A percentile compares a stretch with the other conserved stretches of the same genome.
These are phyloP conservation scores for Amphicarpaea edgeworthii DNA, from an alignment of 306 rosid genomes.

Conservation along the genomic window DNA sequence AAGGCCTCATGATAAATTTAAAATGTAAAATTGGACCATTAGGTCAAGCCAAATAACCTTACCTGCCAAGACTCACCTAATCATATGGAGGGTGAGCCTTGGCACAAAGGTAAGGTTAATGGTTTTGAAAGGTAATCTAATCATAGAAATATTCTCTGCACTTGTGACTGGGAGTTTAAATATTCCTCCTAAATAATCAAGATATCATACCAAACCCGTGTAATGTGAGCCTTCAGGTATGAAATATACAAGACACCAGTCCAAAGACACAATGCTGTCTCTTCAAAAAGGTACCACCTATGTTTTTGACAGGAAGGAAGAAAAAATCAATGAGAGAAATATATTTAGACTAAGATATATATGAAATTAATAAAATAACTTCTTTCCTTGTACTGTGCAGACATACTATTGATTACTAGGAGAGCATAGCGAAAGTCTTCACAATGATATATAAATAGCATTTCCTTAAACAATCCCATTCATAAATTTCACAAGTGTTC, in stretches of 20 bases:
- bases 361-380: conserved; percentile 33
- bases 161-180: conserved; percentile 18
- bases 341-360: neutral
- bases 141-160: no score
- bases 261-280: conserved; percentile 94
- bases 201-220: conserved; percentile 77
- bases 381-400: conserved; percentile 16
- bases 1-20: conserved; percentile 9
- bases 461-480: neutral
- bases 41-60: conserved; percentile 24
- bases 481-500: conserved; percentile 20
- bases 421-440: conserved; percentile 38
- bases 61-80: neutral
- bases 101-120: neutral
- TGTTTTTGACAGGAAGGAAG: conserved; percentile 41
- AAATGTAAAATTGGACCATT: conserved; percentile 16
- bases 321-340: conserved; percentile 30
- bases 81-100: neutral
- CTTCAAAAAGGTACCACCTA: conserved; percentile 98
- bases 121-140: no score
- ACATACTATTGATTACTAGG: conserved; percentile 32
- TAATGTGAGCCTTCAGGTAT: conserved; percentile 72
- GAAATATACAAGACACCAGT: conserved; percentile 79
- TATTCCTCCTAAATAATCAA: conserved; percentile 39
- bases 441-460: neutral